These are phyloP conservation scores for Salix caprea DNA, from an alignment of 345 rosid species.

Conservation along the genomic window DNA sequence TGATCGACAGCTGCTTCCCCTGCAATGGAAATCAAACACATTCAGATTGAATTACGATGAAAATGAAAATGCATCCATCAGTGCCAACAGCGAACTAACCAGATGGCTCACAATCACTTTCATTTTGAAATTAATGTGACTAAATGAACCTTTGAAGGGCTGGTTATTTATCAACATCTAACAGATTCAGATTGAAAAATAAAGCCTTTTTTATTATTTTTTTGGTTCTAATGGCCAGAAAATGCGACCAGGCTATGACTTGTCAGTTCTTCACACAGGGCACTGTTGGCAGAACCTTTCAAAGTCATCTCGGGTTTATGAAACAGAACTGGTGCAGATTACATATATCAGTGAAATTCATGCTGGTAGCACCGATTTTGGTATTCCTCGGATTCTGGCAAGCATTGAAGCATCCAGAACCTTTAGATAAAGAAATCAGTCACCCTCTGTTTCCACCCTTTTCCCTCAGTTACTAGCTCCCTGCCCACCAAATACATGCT, in stretches of 20 bases:
- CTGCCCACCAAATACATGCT: background rate
- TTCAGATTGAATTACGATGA: background rate
- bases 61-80: background rate
- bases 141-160: background rate
- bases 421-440: background rate
- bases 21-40: constrained; percentile 14
- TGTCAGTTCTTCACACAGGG: background rate
- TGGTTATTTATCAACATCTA: background rate
- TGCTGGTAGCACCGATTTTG: background rate
- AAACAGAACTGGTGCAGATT: background rate
- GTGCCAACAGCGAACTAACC: background rate
- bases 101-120: background rate
- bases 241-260: background rate
- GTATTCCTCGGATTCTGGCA: background rate
- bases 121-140: background rate
- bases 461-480: background rate
- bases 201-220: background rate
- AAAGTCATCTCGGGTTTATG: background rate
- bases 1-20: constrained; percentile 49
- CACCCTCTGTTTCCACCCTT: background rate
- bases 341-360: background rate
- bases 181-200: background rate
- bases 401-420: background rate
- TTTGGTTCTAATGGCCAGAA: background rate
- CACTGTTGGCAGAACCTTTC: background rate